Evolutionary conservation across 2,329 filamentous ascomycete species (phyloP), one percentile per base, ranked within the genome.

Genomic region (Zymoseptoria passerinii): DNA sequence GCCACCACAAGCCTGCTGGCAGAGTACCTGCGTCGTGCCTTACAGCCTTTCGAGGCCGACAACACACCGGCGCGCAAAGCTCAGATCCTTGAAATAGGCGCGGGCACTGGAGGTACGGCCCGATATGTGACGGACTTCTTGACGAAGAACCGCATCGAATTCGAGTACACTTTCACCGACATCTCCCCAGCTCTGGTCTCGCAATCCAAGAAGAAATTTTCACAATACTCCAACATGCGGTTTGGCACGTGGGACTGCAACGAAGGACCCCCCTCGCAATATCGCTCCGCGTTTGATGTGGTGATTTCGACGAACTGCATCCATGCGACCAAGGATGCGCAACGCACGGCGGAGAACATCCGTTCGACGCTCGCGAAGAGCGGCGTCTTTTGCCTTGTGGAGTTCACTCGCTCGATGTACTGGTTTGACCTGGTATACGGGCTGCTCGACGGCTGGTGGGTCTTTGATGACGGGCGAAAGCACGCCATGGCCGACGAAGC

Each of bases 141-240:
- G 2, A 58, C 55, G 0, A 20, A 20, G 0, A 52, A 57, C 0
- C 64, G 62, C 8, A 56, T 74, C 2, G 58, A 61, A 0, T 61
- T 77, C n/a, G 57, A 68, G 5, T 78, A 79, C 57, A 76, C 73
- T 0, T 75, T 78, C 58, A 78, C 76, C 1, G 77, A 79, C 49
- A 53, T 80, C 3, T 75, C 77, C 0, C 29, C 61, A 9, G 64
- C 65, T 2, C 53, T 73, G 4, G 65, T 73, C 0, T 28, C 52
- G 8, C 52, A 54, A 18, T 23, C 52, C 19, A 28, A 35, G 28
- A 54, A 54, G 29, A 35, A 48, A 13, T 54, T 40, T 27, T 35
- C 28, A 35, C 27, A 48, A 8, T 54, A 54, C 52, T 23, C 27
- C 28, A 60, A 67, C 28, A 65, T 73, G 59, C 52, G 59, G 8